phyloP scores from a whole-genome alignment of 2,329 filamentous ascomycete genomes.

The Scolecobasidium constrictum region DNA sequence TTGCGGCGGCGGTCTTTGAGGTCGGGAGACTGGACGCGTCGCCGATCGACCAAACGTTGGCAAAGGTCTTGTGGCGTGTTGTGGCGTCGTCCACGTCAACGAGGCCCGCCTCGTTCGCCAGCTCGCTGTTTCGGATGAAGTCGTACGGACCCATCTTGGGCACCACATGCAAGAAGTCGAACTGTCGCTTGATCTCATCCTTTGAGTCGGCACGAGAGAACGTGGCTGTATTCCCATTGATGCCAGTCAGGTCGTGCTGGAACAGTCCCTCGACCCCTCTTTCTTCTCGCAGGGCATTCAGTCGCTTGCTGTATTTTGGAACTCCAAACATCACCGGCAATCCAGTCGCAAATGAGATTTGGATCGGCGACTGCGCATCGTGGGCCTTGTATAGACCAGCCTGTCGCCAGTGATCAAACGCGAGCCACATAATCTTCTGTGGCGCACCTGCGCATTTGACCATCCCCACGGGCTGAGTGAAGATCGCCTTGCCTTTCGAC shows the following conservation, averaged over 20 bases:
- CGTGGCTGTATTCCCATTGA: slow-evolving; percentile 26
- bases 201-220: slow-evolving; percentile 18
- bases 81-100: slow-evolving; percentile 25
- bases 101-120: slow-evolving; percentile 25
- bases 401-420: slow-evolving; percentile 25
- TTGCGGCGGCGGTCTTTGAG: slow-evolving; percentile 28
- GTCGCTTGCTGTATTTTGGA: slow-evolving; percentile 25
- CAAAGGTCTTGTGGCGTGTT: slow-evolving; percentile 25
- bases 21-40: slow-evolving; percentile 27
- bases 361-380: slow-evolving; percentile 19
- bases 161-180: slow-evolving; percentile 26
- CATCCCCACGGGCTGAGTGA: slow-evolving; percentile 27
- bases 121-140: slow-evolving; percentile 23
- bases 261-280: slow-evolving; percentile 27
- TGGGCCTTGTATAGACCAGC: slow-evolving; percentile 22
- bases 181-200: slow-evolving; percentile 20
- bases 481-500: slow-evolving; percentile 24
- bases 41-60: slow-evolving; percentile 27
- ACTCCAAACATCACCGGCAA: slow-evolving; percentile 30
- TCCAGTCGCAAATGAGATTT: slow-evolving; percentile 27
- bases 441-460: slow-evolving; percentile 30
- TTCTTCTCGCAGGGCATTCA: slow-evolving; percentile 24
- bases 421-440: slow-evolving; percentile 32
- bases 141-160: slow-evolving; percentile 27
- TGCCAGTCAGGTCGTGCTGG: slow-evolving; percentile 25